Conservation (phyloP, 257 asterid genomes). For the Nicotiana paniculata region DNA sequence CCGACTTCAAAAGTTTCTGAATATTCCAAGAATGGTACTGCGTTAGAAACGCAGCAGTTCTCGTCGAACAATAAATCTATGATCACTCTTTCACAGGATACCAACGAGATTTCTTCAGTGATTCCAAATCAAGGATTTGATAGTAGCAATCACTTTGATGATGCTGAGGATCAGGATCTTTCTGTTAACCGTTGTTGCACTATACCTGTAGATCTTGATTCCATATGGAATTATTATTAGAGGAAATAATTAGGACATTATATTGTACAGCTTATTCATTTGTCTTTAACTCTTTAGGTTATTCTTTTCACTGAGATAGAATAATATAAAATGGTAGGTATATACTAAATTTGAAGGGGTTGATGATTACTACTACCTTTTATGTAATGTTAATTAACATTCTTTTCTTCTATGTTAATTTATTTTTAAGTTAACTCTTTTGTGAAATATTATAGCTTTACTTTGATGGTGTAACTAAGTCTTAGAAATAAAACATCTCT, state of each 20-base stretch:
- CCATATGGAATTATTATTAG: slow-evolving; percentile 19
- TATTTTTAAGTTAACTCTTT: background rate
- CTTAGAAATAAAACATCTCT: no score
- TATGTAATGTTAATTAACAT: no score
- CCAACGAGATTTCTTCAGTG: slow-evolving; percentile 44
- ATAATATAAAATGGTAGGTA: no score
- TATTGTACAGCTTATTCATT: background rate
- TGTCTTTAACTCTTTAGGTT: background rate
- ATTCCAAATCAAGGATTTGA: slow-evolving; percentile 11
- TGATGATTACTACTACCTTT: no score
- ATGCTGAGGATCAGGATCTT: slow-evolving; percentile 3
- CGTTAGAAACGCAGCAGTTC: slow-evolving; percentile 7
- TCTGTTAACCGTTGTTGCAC: background rate
- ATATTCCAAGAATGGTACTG: background rate
- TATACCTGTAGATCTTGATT: slow-evolving; percentile 10
- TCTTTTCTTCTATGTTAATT: background rate
- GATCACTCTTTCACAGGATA: slow-evolving; percentile 39
- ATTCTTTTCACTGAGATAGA: background rate
- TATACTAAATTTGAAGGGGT: no score
- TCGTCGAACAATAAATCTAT: slow-evolving; percentile 38
- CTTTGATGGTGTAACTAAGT: no score
- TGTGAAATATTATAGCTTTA: background rate
- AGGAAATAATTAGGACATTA: background rate
- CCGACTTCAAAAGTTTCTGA: background rate
- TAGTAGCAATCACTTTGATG: slow-evolving; percentile 31